These are phyloP conservation scores for Monilinia fructicola DNA, from an alignment of 2,329 filamentous ascomycete genomes.

Conservation along the genomic window DNA sequence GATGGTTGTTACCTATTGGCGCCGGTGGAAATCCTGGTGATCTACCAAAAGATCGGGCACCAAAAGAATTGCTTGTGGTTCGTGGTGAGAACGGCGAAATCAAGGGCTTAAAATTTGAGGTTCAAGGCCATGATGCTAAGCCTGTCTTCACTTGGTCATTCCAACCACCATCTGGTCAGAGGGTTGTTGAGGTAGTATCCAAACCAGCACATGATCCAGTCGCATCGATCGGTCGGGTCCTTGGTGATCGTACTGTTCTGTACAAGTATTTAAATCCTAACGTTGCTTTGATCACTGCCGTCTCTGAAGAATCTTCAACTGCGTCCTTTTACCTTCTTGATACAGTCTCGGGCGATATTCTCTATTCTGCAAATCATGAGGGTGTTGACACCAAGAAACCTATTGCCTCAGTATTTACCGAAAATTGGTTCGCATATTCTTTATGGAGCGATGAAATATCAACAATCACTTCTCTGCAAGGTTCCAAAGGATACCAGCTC, in stretches of 20 bases:
- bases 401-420: slow-evolving; percentile 76
- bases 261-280: slow-evolving; percentile 98
- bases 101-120: slow-evolving; percentile 55
- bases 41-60: slow-evolving; percentile 48
- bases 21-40: slow-evolving; percentile 50
- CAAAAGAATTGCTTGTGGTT: slow-evolving; percentile 56
- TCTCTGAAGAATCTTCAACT: slow-evolving; percentile 56
- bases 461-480: slow-evolving; percentile 53
- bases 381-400: slow-evolving; percentile 73
- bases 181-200: slow-evolving; percentile 65
- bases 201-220: slow-evolving; percentile 78
- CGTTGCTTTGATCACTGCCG: slow-evolving; percentile 70
- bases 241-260: slow-evolving; percentile 86
- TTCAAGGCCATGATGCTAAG: slow-evolving; percentile 45
- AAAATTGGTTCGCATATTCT: slow-evolving; percentile 95
- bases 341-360: slow-evolving; percentile 76
- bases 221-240: slow-evolving; percentile 90
- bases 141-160: slow-evolving; percentile 70
- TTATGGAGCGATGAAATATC: slow-evolving; percentile 65
- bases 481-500: slow-evolving; percentile 80
- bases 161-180: slow-evolving; percentile 62
- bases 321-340: slow-evolving; percentile 80
- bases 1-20: slow-evolving; percentile 56
- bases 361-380: slow-evolving; percentile 68
- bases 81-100: slow-evolving; percentile 51